These are phyloP conservation scores for Pichia sp. DNA, from an alignment of 1,139 yeast species.

Conservation along the genomic window DNA sequence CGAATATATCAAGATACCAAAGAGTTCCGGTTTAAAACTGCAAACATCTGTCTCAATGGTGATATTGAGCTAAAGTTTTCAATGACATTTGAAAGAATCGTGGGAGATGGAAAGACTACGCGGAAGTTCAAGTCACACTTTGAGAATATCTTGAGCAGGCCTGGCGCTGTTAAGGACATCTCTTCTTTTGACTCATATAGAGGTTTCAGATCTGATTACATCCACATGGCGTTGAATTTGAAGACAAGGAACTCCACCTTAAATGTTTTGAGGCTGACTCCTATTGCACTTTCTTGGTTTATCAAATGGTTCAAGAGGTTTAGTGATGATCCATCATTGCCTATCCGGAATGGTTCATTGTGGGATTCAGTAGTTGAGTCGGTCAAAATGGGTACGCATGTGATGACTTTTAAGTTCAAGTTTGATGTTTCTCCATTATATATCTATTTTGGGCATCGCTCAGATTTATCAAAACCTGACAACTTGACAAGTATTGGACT, in stretches of 20 bases:
- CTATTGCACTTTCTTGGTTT: slow-evolving; percentile 59
- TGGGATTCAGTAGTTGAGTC: slow-evolving; percentile 31
- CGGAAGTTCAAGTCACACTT: slow-evolving; percentile 62
- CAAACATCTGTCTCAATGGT: slow-evolving; percentile 52
- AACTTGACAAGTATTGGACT: slow-evolving; percentile 61
- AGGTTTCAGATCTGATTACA: slow-evolving; percentile 71
- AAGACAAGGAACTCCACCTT: slow-evolving; percentile 8
- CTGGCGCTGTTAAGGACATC: slow-evolving; percentile 43
- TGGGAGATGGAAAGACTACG: slow-evolving; percentile 35
- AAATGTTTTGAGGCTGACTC: slow-evolving; percentile 72
- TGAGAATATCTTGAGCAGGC: slow-evolving; percentile 56
- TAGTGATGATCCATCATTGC: slow-evolving; percentile 61
- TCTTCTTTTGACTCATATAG: slow-evolving; percentile 62
- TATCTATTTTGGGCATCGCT: slow-evolving; percentile 61
- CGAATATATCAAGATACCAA: slow-evolving; percentile 4
- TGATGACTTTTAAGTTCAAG: slow-evolving; percentile 74
- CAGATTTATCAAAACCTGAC: slow-evolving; percentile 36
- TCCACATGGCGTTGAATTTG: slow-evolving; percentile 63
- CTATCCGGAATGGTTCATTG: slow-evolving; percentile 65
- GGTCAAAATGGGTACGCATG: slow-evolving; percentile 63
- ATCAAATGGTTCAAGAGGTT: slow-evolving; percentile 78
- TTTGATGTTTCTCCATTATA: slow-evolving; percentile 68
- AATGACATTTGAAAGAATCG: slow-evolving; percentile 47
- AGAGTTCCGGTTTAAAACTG: slow-evolving; percentile 36
- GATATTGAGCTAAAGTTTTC: slow-evolving; percentile 55